Conservation (phyloP, 768 basidiomycete genomes). For the Rhodotorula kratochvilovae region DNA sequence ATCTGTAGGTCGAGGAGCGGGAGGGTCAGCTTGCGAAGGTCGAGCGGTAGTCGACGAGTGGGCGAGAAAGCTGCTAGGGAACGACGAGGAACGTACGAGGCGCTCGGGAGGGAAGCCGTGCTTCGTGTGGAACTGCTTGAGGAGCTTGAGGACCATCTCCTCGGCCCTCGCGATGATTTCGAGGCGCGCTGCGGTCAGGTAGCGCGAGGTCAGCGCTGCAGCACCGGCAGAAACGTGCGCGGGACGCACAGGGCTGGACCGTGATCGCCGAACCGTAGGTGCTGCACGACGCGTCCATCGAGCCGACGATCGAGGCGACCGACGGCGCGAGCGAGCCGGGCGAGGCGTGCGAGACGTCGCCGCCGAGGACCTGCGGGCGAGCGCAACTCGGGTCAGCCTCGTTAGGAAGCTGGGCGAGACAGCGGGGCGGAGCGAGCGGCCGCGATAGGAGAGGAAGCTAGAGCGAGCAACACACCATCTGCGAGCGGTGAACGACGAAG, state of each 20-base stretch:
- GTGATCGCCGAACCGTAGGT: slow-evolving; percentile 32
- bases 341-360: slow-evolving; percentile 33
- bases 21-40: not conserved
- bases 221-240: not conserved
- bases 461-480: not conserved
- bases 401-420: too few species aligned
- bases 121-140: slow-evolving; percentile 3
- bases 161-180: slow-evolving; percentile 11
- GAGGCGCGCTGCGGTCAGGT: slow-evolving; percentile 11
- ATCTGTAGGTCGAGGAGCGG: not conserved
- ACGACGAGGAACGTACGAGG: not conserved
- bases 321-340: slow-evolving; percentile 34
- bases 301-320: slow-evolving; percentile 34
- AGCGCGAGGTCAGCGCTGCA: not conserved
- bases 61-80: too few species aligned
- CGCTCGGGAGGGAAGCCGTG: slow-evolving; percentile 3
- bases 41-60: too few species aligned
- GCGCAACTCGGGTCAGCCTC: too few species aligned
- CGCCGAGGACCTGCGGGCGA: not conserved
- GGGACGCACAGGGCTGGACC: slow-evolving; percentile 14
- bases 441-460: not conserved
- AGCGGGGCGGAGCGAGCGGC: too few species aligned
- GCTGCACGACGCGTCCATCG: slow-evolving; percentile 17
- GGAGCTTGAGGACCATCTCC: slow-evolving; percentile 17
- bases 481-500: too few species aligned